A percentile compares a stretch with the other conserved stretches of the same genome.
These are phyloP conservation scores for Phytophthora boehmeriae DNA, from an alignment of 352 stramenopile species.

Conservation along the genomic window DNA sequence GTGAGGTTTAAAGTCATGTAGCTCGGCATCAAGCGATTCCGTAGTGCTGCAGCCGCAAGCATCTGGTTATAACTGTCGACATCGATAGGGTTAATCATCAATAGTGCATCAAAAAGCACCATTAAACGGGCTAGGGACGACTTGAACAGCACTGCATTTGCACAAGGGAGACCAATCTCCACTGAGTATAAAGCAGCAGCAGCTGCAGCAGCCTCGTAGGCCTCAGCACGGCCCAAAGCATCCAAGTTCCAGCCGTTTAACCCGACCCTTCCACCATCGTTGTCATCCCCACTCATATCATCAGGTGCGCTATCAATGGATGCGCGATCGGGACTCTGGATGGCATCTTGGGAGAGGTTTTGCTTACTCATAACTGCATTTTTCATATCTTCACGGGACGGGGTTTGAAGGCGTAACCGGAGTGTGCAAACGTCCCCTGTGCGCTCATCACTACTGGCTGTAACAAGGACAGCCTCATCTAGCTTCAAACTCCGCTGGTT, in stretches of 20 bases:
- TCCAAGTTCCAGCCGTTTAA: conserved; percentile 85
- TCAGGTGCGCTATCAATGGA: conserved; percentile 28
- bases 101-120: conserved; percentile 81
- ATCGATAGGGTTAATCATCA: conserved; percentile 90
- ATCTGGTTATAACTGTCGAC: conserved; percentile 83
- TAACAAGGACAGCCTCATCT: conserved; percentile 54
- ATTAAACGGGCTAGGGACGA: conserved; percentile 77
- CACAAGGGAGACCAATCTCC: conserved; percentile 61
- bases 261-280: conserved; percentile 76
- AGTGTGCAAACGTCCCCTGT: conserved; percentile 48
- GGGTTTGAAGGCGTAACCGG: conserved; percentile 53
- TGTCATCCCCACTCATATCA: conserved; percentile 74
- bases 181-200: conserved; percentile 62
- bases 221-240: conserved; percentile 58
- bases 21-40: conserved; percentile 66
- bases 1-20: conserved; percentile 80
- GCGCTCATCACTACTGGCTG: conserved; percentile 39
- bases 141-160: conserved; percentile 67
- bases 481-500: conserved; percentile 57
- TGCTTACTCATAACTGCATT: conserved; percentile 61
- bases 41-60: conserved; percentile 51
- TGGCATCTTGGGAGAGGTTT: conserved; percentile 72
- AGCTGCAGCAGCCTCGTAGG: conserved; percentile 64
- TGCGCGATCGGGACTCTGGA: conserved; percentile 51
- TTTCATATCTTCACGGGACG: conserved; percentile 53